These are phyloP conservation scores for Stromatinia cepivora DNA, from an alignment of 2,329 filamentous ascomycete species.

Conservation along the genomic window DNA sequence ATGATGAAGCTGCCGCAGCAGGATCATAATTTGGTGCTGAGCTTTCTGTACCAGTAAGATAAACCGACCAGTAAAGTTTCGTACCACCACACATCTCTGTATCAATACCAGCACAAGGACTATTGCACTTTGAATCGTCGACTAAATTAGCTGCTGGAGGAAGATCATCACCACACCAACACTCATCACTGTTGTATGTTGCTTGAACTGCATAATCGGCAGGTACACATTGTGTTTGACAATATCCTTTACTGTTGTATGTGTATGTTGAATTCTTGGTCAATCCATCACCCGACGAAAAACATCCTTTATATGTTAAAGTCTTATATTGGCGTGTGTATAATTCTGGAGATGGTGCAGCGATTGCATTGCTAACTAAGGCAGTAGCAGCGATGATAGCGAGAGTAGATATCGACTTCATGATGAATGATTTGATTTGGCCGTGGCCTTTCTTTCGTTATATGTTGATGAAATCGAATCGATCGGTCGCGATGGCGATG, in stretches of 20 bases:
- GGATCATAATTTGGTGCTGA: conserved; percentile 26
- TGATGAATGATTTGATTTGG: conserved; percentile 32
- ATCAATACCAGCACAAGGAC: conserved; percentile 37
- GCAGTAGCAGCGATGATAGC: conserved; percentile 29
- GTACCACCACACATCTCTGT: conserved; percentile 38
- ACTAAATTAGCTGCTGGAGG: conserved; percentile 32
- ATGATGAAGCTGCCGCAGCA: conserved; percentile 24
- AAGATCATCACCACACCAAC: conserved; percentile 39
- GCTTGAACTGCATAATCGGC: conserved; percentile 31
- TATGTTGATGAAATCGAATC: background rate
- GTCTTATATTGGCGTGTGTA: conserved; percentile 18
- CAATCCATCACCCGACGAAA: conserved; percentile 32
- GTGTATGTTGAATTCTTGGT: conserved; percentile 33
- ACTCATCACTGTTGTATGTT: conserved; percentile 33
- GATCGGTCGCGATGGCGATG: conserved; percentile 3
- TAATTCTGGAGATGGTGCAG: conserved; percentile 22
- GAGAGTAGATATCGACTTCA: conserved; percentile 33
- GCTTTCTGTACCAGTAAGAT: conserved; percentile 33
- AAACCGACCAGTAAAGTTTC: conserved; percentile 33
- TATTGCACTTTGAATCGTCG: conserved; percentile 32
- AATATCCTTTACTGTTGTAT: conserved; percentile 38
- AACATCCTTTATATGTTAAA: conserved; percentile 35
- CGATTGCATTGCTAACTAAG: conserved; percentile 27
- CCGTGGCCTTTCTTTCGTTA: conserved; percentile 26
- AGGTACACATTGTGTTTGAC: conserved; percentile 31